Conservation (phyloP, 208 protist genomes). For the Wallacemonas collosoma region DNA sequence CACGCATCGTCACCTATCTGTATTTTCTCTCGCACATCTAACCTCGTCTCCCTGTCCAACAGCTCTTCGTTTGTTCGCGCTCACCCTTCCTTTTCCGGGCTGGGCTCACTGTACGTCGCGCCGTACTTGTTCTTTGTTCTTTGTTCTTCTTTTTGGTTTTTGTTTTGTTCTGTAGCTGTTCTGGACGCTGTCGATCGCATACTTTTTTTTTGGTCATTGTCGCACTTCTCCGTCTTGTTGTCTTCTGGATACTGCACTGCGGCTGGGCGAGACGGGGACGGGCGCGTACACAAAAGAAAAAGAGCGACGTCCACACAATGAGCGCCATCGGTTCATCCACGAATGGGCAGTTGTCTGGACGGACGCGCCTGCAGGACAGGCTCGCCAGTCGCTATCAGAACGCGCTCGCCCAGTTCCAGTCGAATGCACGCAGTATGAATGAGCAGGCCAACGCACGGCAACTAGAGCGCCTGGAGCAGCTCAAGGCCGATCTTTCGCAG, state of each 20-base stretch:
- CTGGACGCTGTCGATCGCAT: background rate
- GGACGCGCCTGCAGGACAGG: constrained; percentile 44
- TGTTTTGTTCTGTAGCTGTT: background rate
- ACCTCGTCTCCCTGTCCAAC: too few relatives aligned
- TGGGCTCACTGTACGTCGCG: too few relatives aligned
- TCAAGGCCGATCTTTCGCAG: constrained; percentile 45
- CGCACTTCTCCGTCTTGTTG: too few relatives aligned
- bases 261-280: too few relatives aligned
- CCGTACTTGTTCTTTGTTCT: constrained; percentile 1
- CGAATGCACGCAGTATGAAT: constrained; percentile 43
- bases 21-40: too few relatives aligned
- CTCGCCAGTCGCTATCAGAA: constrained; percentile 43
- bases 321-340: background rate
- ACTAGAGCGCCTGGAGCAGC: constrained; percentile 33
- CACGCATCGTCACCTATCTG: too few relatives aligned
- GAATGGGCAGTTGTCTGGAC: constrained; percentile 17
- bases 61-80: background rate
- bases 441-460: constrained; percentile 53
- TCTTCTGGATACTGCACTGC: too few relatives aligned
- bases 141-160: background rate
- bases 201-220: constrained; percentile 3
- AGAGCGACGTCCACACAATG: background rate
- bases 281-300: background rate
- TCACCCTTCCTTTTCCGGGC: background rate
- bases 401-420: constrained; percentile 47